Percentiles rank a stretch among this genome's conserved stretches.
These are phyloP conservation scores for Polytrichum commune DNA, from an alignment of 225 moss, liverwort and hornwort genomes.

Conservation along the genomic window DNA sequence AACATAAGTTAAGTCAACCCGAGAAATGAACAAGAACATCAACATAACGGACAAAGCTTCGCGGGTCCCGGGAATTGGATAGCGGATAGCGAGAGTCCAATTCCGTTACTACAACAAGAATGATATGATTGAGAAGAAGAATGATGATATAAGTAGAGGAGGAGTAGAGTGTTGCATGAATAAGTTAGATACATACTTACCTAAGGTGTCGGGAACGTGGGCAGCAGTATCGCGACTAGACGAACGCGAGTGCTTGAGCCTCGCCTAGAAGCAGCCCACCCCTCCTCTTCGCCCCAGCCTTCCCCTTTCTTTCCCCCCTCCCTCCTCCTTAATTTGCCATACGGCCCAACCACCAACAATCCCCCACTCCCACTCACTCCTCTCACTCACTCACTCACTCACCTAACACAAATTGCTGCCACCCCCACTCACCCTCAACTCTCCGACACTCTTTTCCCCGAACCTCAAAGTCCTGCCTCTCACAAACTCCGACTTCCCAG, in stretches of 20 bases:
- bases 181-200: constrained; percentile 21
- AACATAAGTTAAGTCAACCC: background rate
- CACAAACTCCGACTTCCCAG: no score
- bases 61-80: no score
- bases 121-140: background rate
- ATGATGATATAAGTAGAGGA: no score
- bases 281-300: background rate
- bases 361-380: background rate
- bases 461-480: no score
- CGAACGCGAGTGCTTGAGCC: constrained; percentile 65
- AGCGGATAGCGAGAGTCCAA: no score
- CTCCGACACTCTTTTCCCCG: no score
- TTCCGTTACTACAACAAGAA: no score
- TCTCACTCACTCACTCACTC: no score
- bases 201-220: no score
- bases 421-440: no score
- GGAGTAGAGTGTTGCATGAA: background rate
- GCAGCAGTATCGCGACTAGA: constrained; percentile 46
- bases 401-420: no score
- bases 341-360: background rate
- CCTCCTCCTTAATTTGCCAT: constrained; percentile 38
- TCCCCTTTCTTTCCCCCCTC: constrained; percentile 11
- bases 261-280: constrained; percentile 77
- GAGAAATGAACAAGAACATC: background rate
- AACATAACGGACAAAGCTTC: no score